Conservation (phyloP, 2,329 filamentous ascomycete species). For the Ambrosiella cleistominuta region DNA sequence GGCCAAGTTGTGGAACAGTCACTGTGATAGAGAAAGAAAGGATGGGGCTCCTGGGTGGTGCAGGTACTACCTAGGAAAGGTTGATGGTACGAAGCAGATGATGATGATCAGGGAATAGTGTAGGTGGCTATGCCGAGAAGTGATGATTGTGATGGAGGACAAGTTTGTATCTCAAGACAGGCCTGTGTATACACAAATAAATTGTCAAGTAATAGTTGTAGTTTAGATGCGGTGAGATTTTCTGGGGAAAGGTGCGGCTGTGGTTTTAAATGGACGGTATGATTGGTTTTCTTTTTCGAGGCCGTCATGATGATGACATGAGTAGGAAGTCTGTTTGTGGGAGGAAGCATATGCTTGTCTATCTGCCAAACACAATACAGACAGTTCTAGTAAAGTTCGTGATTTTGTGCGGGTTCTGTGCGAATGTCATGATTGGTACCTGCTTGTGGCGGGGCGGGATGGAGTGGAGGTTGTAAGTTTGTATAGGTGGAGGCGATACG, state of each 20-base stretch:
- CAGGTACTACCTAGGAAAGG: too few species aligned
- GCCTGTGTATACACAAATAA: too few species aligned
- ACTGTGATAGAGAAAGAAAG: too few species aligned
- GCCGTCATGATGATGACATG: not conserved
- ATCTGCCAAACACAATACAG: not conserved
- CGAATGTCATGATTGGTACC: not conserved
- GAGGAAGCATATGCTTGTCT: not conserved
- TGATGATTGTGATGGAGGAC: too few species aligned
- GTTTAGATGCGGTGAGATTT: too few species aligned
- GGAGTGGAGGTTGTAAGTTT: not conserved
- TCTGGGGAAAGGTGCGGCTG: not conserved
- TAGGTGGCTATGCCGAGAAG: too few species aligned
- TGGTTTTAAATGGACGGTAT: not conserved
- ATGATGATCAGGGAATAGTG: too few species aligned
- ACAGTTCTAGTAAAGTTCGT: not conserved
- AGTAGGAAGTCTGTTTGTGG: not conserved
- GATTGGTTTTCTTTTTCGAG: not conserved
- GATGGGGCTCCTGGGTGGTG: too few species aligned
- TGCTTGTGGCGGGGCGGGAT: not conserved
- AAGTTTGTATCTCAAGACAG: too few species aligned
- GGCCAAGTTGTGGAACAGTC: too few species aligned
- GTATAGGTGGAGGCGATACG: not conserved
- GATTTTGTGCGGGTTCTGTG: not conserved
- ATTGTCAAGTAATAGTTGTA: too few species aligned
- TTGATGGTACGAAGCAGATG: too few species aligned